Conservation (phyloP, 495 filamentous ascomycete genomes). For the Annulohypoxylon nitens region DNA sequence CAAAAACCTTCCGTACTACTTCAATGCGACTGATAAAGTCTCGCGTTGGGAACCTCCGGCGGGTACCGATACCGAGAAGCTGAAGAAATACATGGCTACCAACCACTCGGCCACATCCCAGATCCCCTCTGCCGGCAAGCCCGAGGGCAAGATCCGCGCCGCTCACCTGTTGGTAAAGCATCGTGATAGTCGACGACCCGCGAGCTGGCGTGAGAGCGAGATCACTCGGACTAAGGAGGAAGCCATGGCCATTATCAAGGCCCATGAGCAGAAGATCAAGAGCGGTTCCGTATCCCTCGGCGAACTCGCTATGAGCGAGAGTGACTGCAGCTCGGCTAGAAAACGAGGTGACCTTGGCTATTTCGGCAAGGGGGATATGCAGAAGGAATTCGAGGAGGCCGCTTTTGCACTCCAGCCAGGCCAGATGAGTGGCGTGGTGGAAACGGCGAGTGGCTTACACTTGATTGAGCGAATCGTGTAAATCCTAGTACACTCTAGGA, state of each 20-base stretch:
- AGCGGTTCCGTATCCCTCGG: conserved; percentile 75
- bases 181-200: conserved; percentile 82
- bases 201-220: conserved; percentile 89
- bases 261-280: conserved; percentile 79
- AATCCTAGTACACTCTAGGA: neutral
- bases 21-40: conserved; percentile 82
- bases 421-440: conserved; percentile 85
- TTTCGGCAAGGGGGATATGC: conserved; percentile 95
- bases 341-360: conserved; percentile 96
- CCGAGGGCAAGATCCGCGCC: conserved; percentile 88
- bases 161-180: conserved; percentile 96
- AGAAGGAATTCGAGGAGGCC: conserved; percentile 97
- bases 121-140: conserved; percentile 61
- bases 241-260: conserved; percentile 79
- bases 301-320: conserved; percentile 87
- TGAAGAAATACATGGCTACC: conserved; percentile 91
- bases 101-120: conserved; percentile 75
- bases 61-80: conserved; percentile 86
- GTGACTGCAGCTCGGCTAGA: conserved; percentile 92
- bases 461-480: conserved; percentile 78
- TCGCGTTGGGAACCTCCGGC: conserved; percentile 94
- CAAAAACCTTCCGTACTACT: conserved; percentile 98
- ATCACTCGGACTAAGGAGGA: conserved; percentile 92
- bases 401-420: conserved; percentile 88
- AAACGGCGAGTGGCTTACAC: conserved; percentile 95